Evolutionary conservation across 768 basidiomycete species (phyloP).

Genomic region (Lentinus tigrinus): DNA sequence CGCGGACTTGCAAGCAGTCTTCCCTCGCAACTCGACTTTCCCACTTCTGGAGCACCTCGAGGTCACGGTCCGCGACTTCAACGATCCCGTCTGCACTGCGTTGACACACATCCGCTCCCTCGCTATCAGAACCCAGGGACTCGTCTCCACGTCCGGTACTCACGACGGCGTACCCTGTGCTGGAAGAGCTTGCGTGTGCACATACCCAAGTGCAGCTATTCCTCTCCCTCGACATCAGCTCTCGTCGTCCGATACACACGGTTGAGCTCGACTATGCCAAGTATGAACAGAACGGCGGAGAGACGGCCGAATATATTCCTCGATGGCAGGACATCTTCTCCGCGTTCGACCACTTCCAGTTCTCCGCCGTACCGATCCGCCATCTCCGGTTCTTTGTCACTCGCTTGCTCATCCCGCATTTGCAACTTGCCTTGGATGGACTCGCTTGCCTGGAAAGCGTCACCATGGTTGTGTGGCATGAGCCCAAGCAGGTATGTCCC

Average conservation of each 20-base stretch:
- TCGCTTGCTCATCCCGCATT: neutral
- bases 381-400: neutral
- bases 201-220: too few species aligned
- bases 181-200: too few species aligned
- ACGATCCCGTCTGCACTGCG: neutral
- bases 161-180: too few species aligned
- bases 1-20: too few species aligned
- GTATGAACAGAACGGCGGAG: neutral
- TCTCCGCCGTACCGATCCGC: neutral
- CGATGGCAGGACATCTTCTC: neutral
- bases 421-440: neutral
- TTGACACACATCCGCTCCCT: neutral
- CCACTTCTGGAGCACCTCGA: too few species aligned
- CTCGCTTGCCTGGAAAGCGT: neutral
- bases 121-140: neutral
- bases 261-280: neutral
- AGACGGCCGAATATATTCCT: neutral
- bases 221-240: too few species aligned
- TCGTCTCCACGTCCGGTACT: neutral
- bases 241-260: too few species aligned
- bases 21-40: too few species aligned
- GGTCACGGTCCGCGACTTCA: too few species aligned
- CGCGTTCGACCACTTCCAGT: neutral
- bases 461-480: neutral
- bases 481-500: neutral